Evolutionary conservation across 202 grass and related monocot species (phyloP).

Genomic region (Schoenoplectus triqueter): DNA sequence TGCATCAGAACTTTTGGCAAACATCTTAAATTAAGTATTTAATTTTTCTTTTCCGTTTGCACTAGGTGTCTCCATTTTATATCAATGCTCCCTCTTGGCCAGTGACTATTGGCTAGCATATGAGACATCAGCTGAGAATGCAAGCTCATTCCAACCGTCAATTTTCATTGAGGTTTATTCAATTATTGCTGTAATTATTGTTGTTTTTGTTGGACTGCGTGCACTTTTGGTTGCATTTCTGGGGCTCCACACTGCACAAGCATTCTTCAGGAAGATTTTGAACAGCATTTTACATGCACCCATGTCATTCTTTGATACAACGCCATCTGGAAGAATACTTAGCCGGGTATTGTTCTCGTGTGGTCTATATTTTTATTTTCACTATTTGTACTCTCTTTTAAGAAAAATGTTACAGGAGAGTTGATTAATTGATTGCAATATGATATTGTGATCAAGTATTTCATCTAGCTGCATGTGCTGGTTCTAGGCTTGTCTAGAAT

Average conservation of each 20-base stretch:
- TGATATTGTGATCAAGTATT: conserved; percentile 1
- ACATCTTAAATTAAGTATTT: neutral
- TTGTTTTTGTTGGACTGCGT: conserved; percentile 57
- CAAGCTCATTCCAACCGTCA: conserved; percentile 45
- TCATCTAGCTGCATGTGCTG: neutral
- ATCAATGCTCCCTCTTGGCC: conserved; percentile 72
- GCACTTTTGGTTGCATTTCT: conserved; percentile 65
- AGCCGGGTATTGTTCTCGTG: conserved; percentile 61
- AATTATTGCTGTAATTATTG: conserved; percentile 48
- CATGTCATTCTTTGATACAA: conserved; percentile 98
- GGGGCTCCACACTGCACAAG: conserved; percentile 76
- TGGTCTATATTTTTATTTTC: neutral
- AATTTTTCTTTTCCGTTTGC: neutral
- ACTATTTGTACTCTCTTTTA: neutral
- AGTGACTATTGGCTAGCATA: conserved; percentile 93
- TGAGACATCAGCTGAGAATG: conserved; percentile 60
- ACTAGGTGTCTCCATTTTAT: conserved; percentile 42
- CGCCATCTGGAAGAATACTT: conserved; percentile 94
- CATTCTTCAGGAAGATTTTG: conserved; percentile 87
- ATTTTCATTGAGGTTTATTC: conserved; percentile 80
- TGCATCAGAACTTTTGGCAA: neutral
- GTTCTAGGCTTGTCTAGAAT: neutral
- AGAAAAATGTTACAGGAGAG: neutral
- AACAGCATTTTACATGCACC: conserved; percentile 90
- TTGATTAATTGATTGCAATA: conserved; percentile 20